Conservation (phyloP, 345 rosid species). For the Eucalyptus melliodora region DNA sequence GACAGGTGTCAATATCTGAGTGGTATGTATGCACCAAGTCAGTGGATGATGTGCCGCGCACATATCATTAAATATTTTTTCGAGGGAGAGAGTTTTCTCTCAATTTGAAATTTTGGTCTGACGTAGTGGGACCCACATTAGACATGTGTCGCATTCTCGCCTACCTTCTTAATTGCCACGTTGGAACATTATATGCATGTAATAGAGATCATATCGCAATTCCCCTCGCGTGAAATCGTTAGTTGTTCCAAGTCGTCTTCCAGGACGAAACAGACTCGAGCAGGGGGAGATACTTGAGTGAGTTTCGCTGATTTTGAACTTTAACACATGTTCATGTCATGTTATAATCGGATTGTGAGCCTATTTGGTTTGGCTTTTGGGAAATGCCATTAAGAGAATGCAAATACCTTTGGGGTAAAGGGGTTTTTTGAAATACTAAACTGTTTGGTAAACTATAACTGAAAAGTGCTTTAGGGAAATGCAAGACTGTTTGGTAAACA, state of each 20-base stretch:
- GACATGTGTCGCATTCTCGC: accelerated
- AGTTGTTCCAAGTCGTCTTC: not conserved
- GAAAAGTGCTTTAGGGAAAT: no score
- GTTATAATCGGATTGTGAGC: not conserved
- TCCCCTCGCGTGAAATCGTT: accelerated
- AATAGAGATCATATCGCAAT: not conserved
- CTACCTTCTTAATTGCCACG: not conserved
- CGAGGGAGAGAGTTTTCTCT: not conserved
- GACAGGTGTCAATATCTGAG: no score
- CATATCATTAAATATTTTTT: no score
- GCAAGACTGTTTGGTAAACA: no score
- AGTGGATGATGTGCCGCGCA: accelerated
- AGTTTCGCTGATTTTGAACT: not conserved
- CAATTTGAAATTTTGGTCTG: not conserved
- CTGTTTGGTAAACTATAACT: no score
- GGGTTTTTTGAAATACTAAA: no score
- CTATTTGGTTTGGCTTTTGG: no score
- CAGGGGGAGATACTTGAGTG: not conserved
- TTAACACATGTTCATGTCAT: not conserved
- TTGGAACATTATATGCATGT: not conserved
- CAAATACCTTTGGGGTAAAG: no score
- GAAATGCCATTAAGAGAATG: no score
- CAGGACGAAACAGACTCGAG: accelerated
- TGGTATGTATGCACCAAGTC: accelerated
- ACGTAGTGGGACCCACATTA: not conserved